phyloP scores from a whole-genome alignment of 768 basidiomycete species.

The Clitopilus hobsonii region DNA sequence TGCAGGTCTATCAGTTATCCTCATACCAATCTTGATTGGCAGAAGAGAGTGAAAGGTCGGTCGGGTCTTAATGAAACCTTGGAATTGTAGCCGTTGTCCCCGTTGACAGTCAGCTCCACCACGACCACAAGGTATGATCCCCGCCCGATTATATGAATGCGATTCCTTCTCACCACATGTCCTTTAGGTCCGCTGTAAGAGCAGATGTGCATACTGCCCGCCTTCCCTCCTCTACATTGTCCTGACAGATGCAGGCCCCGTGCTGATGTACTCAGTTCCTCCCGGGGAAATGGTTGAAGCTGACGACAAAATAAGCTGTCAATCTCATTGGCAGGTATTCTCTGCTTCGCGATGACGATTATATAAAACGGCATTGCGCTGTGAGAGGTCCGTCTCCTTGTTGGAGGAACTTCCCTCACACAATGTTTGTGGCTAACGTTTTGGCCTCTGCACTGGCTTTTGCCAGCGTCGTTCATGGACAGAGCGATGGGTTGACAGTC shows the following conservation, averaged over 20 bases:
- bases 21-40: too few relatives aligned
- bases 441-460: background rate
- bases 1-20: too few relatives aligned
- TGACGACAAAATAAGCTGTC: background rate
- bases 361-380: background rate
- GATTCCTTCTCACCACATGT: background rate
- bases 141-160: background rate
- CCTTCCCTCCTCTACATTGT: background rate
- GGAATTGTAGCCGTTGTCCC: background rate
- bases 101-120: background rate
- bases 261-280: background rate
- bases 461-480: background rate
- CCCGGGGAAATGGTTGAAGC: background rate
- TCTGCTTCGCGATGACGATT: background rate
- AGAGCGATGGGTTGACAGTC: conserved; percentile 14
- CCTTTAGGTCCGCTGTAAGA: background rate
- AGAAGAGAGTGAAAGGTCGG: background rate
- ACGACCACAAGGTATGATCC: background rate
- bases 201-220: background rate
- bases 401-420: background rate
- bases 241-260: background rate
- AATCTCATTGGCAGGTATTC: background rate
- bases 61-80: background rate
- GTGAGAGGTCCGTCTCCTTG: background rate
- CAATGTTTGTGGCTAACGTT: background rate